phyloP scores from a whole-genome alignment of 2,329 filamentous ascomycete species.

The Colletotrichum eleusines region DNA sequence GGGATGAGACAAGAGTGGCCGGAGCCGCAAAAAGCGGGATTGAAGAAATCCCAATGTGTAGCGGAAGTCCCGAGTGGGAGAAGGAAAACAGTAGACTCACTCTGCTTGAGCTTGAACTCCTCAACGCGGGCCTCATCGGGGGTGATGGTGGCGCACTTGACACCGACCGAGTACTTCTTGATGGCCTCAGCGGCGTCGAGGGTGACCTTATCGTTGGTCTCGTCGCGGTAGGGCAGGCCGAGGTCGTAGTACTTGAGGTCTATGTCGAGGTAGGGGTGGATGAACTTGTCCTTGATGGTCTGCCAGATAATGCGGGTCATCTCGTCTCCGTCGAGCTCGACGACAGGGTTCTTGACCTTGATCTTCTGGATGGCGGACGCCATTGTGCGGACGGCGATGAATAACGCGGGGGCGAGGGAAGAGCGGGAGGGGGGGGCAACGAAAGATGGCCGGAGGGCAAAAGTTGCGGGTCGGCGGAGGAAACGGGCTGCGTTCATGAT shows the following conservation, averaged over 20 bases:
- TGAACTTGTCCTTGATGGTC: conserved; percentile 99
- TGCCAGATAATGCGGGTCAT: conserved; percentile 99
- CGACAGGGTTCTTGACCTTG: conserved; percentile 99
- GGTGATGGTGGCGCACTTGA: conserved; percentile 99
- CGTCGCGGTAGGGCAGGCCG: conserved; percentile 92
- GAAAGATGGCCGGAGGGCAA: conserved; percentile 37
- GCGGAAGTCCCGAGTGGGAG: conserved; percentile 2
- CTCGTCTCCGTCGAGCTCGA: conserved; percentile 94
- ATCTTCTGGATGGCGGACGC: conserved; percentile 79
- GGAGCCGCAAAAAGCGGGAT: neutral
- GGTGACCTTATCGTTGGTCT: conserved; percentile 97
- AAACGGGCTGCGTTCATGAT: conserved; percentile 41
- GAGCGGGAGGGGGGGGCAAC: conserved; percentile 19
- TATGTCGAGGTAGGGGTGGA: conserved; percentile 94
- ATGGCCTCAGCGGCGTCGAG: conserved; percentile 95
- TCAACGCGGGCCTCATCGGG: conserved; percentile 96
- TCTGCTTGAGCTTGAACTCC: conserved; percentile 99
- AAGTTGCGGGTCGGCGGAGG: conserved; percentile 36
- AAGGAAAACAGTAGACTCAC: conserved; percentile 63
- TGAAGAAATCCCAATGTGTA: neutral
- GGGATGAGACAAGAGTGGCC: conserved; percentile 18
- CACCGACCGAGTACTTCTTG: conserved; percentile 98
- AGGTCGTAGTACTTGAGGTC: conserved; percentile 99
- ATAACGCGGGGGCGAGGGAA: conserved; percentile 38
- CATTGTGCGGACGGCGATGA: conserved; percentile 60